Evolutionary conservation across 164 flowering plant species (phyloP).

Genomic region (Paratinospora sagittata): DNA sequence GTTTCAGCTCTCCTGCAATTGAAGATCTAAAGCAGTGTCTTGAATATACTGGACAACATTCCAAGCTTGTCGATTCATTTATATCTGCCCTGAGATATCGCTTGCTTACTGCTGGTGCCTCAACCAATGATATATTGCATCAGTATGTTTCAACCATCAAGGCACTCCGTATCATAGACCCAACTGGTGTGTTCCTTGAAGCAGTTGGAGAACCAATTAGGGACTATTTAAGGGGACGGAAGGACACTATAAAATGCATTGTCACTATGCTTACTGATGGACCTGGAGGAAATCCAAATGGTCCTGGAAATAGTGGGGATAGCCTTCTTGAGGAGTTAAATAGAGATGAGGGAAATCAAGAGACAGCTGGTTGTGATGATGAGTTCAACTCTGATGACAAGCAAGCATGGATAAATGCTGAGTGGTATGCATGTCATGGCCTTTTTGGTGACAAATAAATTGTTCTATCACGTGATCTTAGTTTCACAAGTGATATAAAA

Average conservation of each 20-base stretch:
- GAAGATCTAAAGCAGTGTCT: conserved; percentile 92
- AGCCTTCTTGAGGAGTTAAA: conserved; percentile 98
- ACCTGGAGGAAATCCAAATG: conserved; percentile 68
- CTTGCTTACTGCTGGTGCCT: conserved; percentile 97
- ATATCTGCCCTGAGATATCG: conserved; percentile 81
- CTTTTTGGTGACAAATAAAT: conserved; percentile 1
- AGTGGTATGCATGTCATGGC: conserved; percentile 35
- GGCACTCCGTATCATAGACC: conserved; percentile 91
- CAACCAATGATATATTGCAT: conserved; percentile 96
- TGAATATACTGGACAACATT: conserved; percentile 92
- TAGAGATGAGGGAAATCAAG: conserved; percentile 87
- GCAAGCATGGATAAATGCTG: conserved; percentile 79
- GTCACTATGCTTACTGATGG: conserved; percentile 99
- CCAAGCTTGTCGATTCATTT: conserved; percentile 92
- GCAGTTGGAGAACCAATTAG: conserved; percentile 97
- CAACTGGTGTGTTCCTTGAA: conserved; percentile 93
- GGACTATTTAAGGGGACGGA: conserved; percentile 85
- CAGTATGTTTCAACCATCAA: conserved; percentile 97
- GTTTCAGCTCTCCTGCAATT: conserved; percentile 85
- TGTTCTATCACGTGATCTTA: not conserved
- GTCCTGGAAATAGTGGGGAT: conserved; percentile 73
- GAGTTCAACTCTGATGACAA: too few species aligned
- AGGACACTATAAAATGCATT: conserved; percentile 94
- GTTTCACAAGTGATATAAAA: not conserved
- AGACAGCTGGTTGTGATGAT: conserved; percentile 56